These are phyloP conservation scores for Cystobasidiopsis lactophilus DNA, from an alignment of 768 basidiomycete species.

Conservation along the genomic window DNA sequence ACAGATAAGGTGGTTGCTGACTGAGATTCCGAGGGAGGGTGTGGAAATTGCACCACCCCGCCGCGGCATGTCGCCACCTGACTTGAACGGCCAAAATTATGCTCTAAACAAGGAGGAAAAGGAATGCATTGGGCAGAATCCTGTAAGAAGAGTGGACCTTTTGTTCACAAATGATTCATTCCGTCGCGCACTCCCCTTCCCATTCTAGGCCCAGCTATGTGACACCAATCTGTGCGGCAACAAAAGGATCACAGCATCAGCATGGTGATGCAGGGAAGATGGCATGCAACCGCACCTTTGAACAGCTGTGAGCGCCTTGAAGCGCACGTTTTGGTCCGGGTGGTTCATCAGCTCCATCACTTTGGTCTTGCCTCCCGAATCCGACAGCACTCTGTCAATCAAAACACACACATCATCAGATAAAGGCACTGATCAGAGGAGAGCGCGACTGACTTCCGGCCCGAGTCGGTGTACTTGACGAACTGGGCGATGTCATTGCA, in stretches of 20 bases:
- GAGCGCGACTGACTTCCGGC: constrained; percentile 46
- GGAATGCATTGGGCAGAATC: too few relatives aligned
- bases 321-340: constrained; percentile 65
- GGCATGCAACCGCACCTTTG: constrained; percentile 31
- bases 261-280: background rate
- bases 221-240: constrained; percentile 39
- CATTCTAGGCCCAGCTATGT: constrained; percentile 27
- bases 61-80: too few relatives aligned
- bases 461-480: constrained; percentile 70
- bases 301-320: constrained; percentile 71
- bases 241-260: background rate
- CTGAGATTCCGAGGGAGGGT: too few relatives aligned
- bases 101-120: too few relatives aligned
- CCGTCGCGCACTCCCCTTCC: too few relatives aligned
- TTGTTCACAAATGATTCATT: too few relatives aligned
- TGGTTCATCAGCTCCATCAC: constrained; percentile 51
- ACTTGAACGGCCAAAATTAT: too few relatives aligned
- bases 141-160: too few relatives aligned
- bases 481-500: constrained; percentile 85
- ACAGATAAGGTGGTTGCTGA: too few relatives aligned
- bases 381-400: constrained; percentile 32
- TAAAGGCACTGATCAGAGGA: background rate
- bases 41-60: too few relatives aligned
- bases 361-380: constrained; percentile 54
- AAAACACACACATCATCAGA: background rate